Base-by-base conservation (phyloP, 371 early-diverging fungal species). In the Mucor circinelloides region DNA sequence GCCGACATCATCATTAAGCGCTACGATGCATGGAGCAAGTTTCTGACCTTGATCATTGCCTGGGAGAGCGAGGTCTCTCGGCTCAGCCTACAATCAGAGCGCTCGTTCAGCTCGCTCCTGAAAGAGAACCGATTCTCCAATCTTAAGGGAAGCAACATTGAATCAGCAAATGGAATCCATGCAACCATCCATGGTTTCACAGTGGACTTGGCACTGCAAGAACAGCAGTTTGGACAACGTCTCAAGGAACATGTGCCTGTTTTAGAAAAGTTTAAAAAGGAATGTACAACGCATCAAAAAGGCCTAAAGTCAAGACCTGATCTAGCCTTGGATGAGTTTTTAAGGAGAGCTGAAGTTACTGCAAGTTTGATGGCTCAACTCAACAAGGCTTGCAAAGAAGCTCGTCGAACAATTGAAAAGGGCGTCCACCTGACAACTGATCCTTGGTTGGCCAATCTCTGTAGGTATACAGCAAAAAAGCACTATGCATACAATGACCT, bases 371-470 rank as follows among this genome's bases (percentile, higher is more conserved):
- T 80, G 69, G 34, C 68, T 0, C 67, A 71, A 13, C 46, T 80
- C 6, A 67, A 61, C 44, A 68, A 67, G n/a, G 55, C 62, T 38
- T 80, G 80, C 40, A 68, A 71, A 30, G 65, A 63, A n/a, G 70
- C 73, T 0, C 71, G 69, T 50, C 42, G 42, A 27, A 44, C 66
- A 25, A 48, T 66, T 50, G 59, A 66, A 63, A 69, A 31, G 30
- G 58, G 59, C 6, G 19, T 8, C 25, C 50, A 31, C 10, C 58
- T 57, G 64, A 66, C 61, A 59, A 77, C 28, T 46, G 80, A 80
- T 75, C 80, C 80, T 44, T 76, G 76, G 80, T 42, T 77, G 21
- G 68, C 67, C 6, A 80, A 80, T 57, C 62, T 80, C 13, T 75
- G 80, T 77, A 77, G 70, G 71, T 65, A n/a, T 40, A 38, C 30